These are phyloP conservation scores for Eragrostis tef DNA, from an alignment of 202 grass and related monocot species.

Conservation along the genomic window DNA sequence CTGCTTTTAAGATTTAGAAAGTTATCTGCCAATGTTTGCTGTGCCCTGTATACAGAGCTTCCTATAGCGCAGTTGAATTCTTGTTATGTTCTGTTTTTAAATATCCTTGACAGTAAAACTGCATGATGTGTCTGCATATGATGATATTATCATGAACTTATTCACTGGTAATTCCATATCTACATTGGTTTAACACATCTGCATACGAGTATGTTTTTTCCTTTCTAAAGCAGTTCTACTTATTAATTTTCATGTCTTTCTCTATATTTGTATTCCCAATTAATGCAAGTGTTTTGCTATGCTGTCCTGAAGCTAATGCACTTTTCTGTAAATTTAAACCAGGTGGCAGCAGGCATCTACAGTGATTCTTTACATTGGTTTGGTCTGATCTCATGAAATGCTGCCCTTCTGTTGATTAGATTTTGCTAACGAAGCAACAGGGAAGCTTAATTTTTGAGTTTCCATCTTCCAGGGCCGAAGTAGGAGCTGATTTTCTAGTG, in stretches of 20 bases:
- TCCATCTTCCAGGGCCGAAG: background rate
- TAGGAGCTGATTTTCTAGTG: constrained; percentile 20
- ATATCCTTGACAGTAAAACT: background rate
- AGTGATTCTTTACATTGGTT: constrained; percentile 16
- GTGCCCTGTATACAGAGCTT: background rate
- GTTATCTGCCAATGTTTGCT: constrained; percentile 7
- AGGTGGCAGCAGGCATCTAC: constrained; percentile 38
- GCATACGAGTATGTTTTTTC: background rate
- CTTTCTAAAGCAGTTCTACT: background rate
- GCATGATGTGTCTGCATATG: background rate
- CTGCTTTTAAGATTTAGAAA: constrained; percentile 27
- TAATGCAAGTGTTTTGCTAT: constrained; percentile 13
- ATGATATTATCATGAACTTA: background rate
- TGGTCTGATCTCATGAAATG: constrained; percentile 10
- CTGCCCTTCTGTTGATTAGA: constrained; percentile 13
- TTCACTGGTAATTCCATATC: constrained; percentile 1
- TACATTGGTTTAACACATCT: background rate
- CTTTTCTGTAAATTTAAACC: constrained; percentile 15
- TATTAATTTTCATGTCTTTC: constrained; percentile 8
- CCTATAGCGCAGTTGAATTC: constrained; percentile 3
- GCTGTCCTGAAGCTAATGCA: constrained; percentile 42
- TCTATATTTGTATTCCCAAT: background rate
- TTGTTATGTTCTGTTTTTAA: constrained; percentile 4
- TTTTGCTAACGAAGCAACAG: constrained; percentile 10
- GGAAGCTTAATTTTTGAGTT: constrained; percentile 16